phyloP scores from a whole-genome alignment of 306 rosid genomes.

The Citrullus amarus region DNA sequence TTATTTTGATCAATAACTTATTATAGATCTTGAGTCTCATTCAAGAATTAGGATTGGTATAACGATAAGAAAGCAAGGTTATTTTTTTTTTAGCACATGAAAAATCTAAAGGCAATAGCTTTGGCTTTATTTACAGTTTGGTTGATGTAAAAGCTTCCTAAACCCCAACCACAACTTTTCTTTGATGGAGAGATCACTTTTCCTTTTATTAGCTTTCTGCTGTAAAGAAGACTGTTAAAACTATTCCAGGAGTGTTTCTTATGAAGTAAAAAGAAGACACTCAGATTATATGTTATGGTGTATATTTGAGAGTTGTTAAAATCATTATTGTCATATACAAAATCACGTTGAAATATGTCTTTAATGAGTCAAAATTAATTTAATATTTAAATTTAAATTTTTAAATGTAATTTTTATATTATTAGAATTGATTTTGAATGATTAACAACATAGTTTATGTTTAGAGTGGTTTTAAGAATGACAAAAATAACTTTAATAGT shows the following conservation, averaged over 20 bases:
- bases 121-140: not conserved
- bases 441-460: too few species aligned
- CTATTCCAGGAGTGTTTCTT: slow-evolving; percentile 1
- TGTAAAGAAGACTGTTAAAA: not conserved
- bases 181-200: not conserved
- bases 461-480: too few species aligned
- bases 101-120: not conserved
- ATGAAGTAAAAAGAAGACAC: not conserved
- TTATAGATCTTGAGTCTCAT: not conserved
- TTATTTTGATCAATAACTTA: not conserved
- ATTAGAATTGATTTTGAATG: too few species aligned
- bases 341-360: too few species aligned
- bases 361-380: too few species aligned
- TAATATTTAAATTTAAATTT: too few species aligned
- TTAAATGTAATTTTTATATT: too few species aligned
- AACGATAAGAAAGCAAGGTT: not conserved
- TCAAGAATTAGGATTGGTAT: too few species aligned
- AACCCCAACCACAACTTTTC: slow-evolving; percentile 7
- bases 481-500: too few species aligned
- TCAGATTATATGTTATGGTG: not conserved
- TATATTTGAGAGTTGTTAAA: too few species aligned
- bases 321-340: too few species aligned
- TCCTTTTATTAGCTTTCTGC: not conserved
- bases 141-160: not conserved
- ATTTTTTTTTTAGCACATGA: not conserved